These are phyloP conservation scores for Capronia americana DNA, from an alignment of 2,329 filamentous ascomycete genomes.

Conservation along the genomic window DNA sequence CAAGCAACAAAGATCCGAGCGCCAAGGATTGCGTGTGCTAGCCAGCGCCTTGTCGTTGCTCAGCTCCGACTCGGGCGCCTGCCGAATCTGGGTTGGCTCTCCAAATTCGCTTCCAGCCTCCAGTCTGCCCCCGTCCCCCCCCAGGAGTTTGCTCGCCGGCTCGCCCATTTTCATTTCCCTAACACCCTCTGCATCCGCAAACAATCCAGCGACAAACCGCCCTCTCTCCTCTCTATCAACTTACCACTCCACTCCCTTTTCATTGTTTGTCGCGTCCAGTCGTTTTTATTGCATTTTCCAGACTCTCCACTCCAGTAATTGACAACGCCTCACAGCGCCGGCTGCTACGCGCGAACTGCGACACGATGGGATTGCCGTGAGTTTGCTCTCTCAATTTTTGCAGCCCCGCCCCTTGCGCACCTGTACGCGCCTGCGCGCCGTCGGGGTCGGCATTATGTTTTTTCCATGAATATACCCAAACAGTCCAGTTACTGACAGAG, in stretches of 20 bases:
- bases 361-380: constrained; percentile 59
- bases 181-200: constrained; percentile 14
- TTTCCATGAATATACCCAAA: constrained; percentile 22
- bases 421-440: constrained; percentile 31
- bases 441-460: constrained; percentile 29
- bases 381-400: constrained; percentile 38
- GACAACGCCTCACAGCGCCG: constrained; percentile 24
- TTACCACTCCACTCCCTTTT: constrained; percentile 28
- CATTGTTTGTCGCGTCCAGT: constrained; percentile 29
- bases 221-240: constrained; percentile 19
- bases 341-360: constrained; percentile 12
- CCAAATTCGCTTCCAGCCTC: not conserved
- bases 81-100: constrained; percentile 7
- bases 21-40: not conserved
- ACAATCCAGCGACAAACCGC: constrained; percentile 31
- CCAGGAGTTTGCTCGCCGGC: constrained; percentile 1
- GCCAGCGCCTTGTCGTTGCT: constrained; percentile 4
- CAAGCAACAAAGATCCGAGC: not conserved
- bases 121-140: constrained; percentile 1
- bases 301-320: constrained; percentile 36
- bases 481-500: constrained; percentile 22
- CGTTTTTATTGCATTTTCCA: constrained; percentile 19
- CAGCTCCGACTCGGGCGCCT: constrained; percentile 9
- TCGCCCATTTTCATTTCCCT: constrained; percentile 12
- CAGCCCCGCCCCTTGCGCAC: constrained; percentile 22